Base-by-base conservation (phyloP, 805 yeast genomes). In the Pichia cephalocereana region DNA sequence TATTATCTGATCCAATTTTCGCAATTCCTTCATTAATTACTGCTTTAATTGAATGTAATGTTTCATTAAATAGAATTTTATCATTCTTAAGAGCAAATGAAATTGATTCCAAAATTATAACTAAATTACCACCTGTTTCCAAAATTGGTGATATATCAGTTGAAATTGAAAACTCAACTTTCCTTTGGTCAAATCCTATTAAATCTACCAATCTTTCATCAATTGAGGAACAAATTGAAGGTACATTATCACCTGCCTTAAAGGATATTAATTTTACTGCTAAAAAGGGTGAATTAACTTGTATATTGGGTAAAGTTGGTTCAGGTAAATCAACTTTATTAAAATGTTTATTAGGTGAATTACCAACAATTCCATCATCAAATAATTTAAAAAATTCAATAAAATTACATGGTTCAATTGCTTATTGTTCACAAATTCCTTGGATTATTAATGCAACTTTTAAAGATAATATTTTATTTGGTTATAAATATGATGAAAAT, bases 391-490 rank as follows among this genome's bases (percentile, higher is more conserved):
- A 19, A 19, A 19, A 19, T 32, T 50, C 48, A 12, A 56, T 68
- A 5, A 50, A 56, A 7, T 50, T 66, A 5, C 50, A 48, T 30
- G 80, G 81, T 3, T 59, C 70, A 3, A 60, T 79, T 36, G 83
- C 85, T 0, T 80, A 77, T 54, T 80, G 85, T 59, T 69, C 84
- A 3, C 86, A 81, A 59, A 71, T 85, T 31, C 95, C 99, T 1
- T 93, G 99, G 98, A 88, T 93, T 54, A 83, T 88, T 82, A 93
- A 93, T 62, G 97, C 96, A 26, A 73, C 95, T 7, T 90, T 93
- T 5, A 83, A 79, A 57, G 96, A 91, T 23, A 91, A 91, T 61
- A 86, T 91, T 58, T 65, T 88, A 46, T 93, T 91, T 67, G 98
- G 98, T 30, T 87, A 83, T 61, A 82, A 74, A 57, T 86, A 70